These are phyloP conservation scores for Jatropha multifida DNA, from an alignment of 441 rosid genomes.

Conservation along the genomic window DNA sequence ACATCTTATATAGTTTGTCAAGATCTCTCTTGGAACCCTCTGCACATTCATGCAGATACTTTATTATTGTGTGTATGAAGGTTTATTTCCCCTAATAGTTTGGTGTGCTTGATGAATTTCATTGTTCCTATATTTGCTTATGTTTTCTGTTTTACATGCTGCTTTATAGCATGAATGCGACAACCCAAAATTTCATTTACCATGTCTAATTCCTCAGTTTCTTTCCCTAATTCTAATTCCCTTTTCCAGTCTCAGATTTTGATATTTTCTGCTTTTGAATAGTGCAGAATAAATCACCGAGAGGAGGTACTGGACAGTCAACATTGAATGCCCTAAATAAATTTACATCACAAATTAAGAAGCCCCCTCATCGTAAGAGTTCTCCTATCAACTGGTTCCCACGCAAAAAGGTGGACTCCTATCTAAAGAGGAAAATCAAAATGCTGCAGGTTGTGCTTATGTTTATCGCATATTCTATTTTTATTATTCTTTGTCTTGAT, in stretches of 20 bases:
- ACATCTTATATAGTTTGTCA: neutral
- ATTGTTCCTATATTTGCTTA: neutral
- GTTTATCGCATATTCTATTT: neutral
- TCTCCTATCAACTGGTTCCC: slow-evolving; percentile 90
- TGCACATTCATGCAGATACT: neutral
- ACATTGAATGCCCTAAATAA: slow-evolving; percentile 51
- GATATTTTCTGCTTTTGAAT: slow-evolving; percentile 12
- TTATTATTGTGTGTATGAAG: neutral
- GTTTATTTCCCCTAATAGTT: neutral
- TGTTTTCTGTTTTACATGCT: neutral
- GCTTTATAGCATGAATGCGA: neutral
- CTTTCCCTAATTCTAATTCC: neutral
- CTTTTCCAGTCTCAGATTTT: neutral
- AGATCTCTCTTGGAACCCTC: neutral
- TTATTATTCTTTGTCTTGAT: neutral
- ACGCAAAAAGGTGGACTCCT: slow-evolving; percentile 73
- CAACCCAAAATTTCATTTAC: neutral
- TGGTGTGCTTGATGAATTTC: neutral
- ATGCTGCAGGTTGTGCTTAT: slow-evolving; percentile 65
- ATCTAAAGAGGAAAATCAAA: slow-evolving; percentile 77
- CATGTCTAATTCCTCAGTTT: neutral
- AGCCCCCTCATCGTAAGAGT: slow-evolving; percentile 70
- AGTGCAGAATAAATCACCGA: slow-evolving; percentile 60
- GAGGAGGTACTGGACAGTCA: slow-evolving; percentile 53
- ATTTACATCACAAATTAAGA: slow-evolving; percentile 67